Percentiles rank a stretch among this genome's conserved stretches.
Conservation (phyloP, 176 grass and related monocot genomes). For the Elymus sibiricus region DNA sequence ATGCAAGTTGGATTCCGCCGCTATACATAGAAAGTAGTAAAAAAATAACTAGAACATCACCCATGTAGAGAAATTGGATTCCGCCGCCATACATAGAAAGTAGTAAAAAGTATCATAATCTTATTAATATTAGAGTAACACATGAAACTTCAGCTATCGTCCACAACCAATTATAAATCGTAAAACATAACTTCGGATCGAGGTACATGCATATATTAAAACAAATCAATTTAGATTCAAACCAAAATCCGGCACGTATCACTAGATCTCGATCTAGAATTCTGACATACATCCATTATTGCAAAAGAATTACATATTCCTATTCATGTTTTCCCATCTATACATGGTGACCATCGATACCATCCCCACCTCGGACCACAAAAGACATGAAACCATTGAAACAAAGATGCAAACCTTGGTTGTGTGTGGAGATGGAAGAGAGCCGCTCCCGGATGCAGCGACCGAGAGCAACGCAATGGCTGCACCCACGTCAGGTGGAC, state of each 20-base stretch:
- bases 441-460: background rate
- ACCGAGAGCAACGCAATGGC: background rate
- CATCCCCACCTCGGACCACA: background rate
- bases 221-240: background rate
- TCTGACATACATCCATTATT: background rate
- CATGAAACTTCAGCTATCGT: no score
- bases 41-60: no score
- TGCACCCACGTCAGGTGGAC: background rate
- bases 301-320: no score
- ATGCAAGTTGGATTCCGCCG: no score
- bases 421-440: background rate
- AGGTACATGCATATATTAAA: background rate
- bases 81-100: background rate
- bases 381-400: background rate
- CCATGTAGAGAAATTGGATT: background rate
- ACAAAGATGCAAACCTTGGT: background rate
- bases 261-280: background rate
- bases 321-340: background rate
- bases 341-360: background rate
- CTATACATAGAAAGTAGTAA: no score
- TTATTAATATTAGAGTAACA: background rate
- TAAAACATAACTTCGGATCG: background rate
- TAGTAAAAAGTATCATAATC: background rate
- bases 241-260: background rate
- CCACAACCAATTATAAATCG: no score